Conservation (phyloP, 1,284 basidiomycete genomes). For the Ceratobasidium sp. region DNA sequence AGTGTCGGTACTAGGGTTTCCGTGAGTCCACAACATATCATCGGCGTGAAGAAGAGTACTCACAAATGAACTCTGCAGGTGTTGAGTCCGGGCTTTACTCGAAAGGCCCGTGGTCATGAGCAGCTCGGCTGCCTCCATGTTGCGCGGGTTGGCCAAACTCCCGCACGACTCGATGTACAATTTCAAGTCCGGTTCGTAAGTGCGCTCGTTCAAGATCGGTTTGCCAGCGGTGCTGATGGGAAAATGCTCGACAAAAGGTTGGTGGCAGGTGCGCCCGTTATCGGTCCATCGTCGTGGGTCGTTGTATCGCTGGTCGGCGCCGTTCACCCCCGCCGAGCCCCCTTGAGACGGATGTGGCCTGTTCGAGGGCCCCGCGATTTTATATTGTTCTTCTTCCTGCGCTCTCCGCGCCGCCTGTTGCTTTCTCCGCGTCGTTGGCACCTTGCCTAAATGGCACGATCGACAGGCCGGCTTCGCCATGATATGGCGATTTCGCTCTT, state of each 20-base stretch:
- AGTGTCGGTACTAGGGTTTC: too few relatives aligned
- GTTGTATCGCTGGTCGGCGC: not conserved
- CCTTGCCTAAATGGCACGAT: not conserved
- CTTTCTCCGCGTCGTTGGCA: too few relatives aligned
- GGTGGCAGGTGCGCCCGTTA: not conserved
- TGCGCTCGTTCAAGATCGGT: constrained; percentile 5
- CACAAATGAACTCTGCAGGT: constrained; percentile 29
- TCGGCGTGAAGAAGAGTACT: not conserved
- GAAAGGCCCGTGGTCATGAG: constrained; percentile 39
- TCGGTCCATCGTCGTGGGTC: not conserved
- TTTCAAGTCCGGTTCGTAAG: not conserved
- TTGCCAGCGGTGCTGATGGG: constrained; percentile 17
- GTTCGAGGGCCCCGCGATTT: constrained; percentile 3
- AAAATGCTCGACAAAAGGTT: constrained; percentile 15
- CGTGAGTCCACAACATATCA: not conserved
- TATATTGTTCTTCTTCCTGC: not conserved
- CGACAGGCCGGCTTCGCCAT: constrained; percentile 15
- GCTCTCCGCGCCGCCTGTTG: not conserved
- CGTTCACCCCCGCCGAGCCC: too few relatives aligned
- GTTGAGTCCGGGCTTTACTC: not conserved
- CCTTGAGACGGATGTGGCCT: not conserved
- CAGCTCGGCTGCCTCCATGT: constrained; percentile 27
- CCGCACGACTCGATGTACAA: constrained; percentile 12
- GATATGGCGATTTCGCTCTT: constrained; percentile 7
- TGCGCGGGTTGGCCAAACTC: not conserved